phyloP scores from a whole-genome alignment of 2,329 filamentous ascomycete species.

The Fusarium sp. region DNA sequence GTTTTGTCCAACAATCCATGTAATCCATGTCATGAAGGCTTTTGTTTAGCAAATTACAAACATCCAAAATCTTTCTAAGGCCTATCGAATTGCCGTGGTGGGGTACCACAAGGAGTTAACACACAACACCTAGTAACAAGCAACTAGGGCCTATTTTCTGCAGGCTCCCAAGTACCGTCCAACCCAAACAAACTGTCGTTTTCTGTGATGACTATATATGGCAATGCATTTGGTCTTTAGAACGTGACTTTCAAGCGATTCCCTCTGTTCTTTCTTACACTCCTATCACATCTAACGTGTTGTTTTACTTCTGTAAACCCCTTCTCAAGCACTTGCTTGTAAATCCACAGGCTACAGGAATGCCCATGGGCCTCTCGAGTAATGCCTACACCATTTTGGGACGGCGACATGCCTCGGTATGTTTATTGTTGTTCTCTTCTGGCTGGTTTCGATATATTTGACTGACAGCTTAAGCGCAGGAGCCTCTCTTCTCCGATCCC shows the following conservation, averaged over 20 bases:
- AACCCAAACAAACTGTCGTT: neutral
- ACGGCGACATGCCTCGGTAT: neutral
- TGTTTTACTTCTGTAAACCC: neutral
- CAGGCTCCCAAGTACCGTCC: neutral
- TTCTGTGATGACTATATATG: neutral
- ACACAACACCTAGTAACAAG: neutral
- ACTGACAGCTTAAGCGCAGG: neutral
- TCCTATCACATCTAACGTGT: neutral
- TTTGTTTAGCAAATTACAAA: neutral
- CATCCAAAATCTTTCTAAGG: neutral
- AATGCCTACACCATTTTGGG: neutral
- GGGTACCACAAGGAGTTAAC: neutral
- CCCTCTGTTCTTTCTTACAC: neutral
- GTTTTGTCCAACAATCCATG: neutral
- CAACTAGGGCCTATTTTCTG: neutral
- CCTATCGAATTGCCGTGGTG: neutral
- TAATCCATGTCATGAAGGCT: neutral
- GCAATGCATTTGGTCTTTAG: neutral
- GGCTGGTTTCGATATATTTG: neutral
- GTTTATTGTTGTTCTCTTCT: neutral
- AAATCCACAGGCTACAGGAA: neutral
- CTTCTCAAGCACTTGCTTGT: neutral
- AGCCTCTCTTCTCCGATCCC: neutral
- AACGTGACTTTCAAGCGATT: neutral
- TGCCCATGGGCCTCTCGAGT: too few relatives aligned